Evolutionary conservation across 2,329 filamentous ascomycete genomes (phyloP).

Genomic region (Chaetomium sp.): DNA sequence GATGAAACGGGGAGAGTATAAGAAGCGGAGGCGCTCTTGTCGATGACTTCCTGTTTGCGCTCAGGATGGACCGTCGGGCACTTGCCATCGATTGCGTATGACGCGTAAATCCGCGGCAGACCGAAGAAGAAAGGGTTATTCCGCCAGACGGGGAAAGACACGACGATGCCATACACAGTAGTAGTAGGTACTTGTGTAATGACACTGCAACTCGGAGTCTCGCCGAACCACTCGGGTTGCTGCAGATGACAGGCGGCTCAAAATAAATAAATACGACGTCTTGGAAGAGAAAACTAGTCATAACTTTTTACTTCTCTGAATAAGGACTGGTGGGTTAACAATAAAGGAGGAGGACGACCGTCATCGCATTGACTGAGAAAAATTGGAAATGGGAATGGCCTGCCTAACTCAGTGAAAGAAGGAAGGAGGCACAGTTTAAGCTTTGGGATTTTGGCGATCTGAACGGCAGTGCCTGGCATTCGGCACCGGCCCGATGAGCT

Average conservation of each 20-base stretch:
- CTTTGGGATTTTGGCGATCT: not conserved
- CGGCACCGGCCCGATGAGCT: not conserved
- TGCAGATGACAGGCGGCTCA: not conserved
- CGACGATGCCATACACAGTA: not conserved
- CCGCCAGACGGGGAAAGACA: not conserved
- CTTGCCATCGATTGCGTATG: conserved; percentile 19
- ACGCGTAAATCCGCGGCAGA: conserved; percentile 16
- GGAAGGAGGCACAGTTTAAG: not conserved
- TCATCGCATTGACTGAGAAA: not conserved
- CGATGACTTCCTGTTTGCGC: conserved; percentile 23
- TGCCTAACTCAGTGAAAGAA: not conserved
- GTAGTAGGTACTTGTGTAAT: too few relatives aligned
- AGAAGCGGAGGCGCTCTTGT: conserved; percentile 20
- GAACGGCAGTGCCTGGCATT: not conserved
- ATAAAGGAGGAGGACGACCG: not conserved
- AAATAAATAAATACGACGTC: not conserved
- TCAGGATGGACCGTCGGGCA: conserved; percentile 13
- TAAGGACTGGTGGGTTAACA: not conserved
- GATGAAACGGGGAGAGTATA: conserved; percentile 19
- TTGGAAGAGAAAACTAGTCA: not conserved
- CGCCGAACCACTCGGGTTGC: not conserved
- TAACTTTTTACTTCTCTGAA: not conserved
- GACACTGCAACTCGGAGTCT: not conserved
- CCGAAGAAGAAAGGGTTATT: conserved; percentile 1
- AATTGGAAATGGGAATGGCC: not conserved